phyloP scores from a whole-genome alignment of 257 asterid genomes.

The Perilla frutescens region DNA sequence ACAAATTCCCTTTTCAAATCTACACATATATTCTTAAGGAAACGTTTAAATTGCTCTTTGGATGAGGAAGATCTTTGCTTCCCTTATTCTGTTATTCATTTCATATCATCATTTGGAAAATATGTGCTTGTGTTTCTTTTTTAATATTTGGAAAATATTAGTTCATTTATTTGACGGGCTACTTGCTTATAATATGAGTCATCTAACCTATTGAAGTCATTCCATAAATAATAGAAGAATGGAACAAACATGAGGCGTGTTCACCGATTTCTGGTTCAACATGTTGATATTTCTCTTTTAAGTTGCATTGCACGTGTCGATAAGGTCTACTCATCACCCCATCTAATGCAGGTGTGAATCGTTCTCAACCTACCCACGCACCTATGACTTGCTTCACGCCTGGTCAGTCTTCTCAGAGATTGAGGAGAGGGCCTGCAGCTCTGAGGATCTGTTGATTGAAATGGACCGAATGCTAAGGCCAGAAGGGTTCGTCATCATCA shows the following conservation, averaged over 20 bases:
- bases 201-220: not conserved
- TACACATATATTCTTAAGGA: not conserved
- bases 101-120: no score
- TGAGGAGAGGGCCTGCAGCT: conserved; percentile 71
- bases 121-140: no score
- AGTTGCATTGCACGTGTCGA: no score
- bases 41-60: no score
- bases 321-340: no score
- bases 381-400: conserved; percentile 90
- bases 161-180: no score
- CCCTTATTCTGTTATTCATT: no score
- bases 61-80: no score
- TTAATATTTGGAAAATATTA: no score
- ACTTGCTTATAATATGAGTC: not conserved
- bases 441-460: conserved; percentile 82
- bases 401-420: conserved; percentile 79
- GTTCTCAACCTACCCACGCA: conserved; percentile 94
- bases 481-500: conserved; percentile 77
- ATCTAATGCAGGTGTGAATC: conserved; percentile 83
- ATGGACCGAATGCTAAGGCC: conserved; percentile 94
- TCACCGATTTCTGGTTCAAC: no score
- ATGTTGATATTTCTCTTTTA: no score
- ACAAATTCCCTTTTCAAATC: not conserved
- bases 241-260: no score
- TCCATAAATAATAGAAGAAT: not conserved